Evolutionary conservation across 257 asterid genomes (phyloP).

Genomic region (Linderniella brevidens): DNA sequence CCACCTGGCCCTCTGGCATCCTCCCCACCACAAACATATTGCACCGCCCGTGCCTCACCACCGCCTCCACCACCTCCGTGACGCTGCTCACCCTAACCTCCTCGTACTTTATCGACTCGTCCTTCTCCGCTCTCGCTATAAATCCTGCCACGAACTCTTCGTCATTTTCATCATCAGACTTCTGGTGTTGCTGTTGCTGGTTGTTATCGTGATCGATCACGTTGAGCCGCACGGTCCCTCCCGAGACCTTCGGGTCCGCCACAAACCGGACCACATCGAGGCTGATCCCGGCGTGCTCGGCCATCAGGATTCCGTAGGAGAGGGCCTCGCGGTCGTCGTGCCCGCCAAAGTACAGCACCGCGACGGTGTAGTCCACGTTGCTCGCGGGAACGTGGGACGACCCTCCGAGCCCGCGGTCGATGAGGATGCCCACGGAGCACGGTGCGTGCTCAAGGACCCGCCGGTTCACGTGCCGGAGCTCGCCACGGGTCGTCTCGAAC

Average conservation of each 20-base stretch:
- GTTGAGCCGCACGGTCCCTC: constrained; percentile 15
- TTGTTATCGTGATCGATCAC: constrained; percentile 9
- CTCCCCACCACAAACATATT: constrained; percentile 44
- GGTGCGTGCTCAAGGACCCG: constrained; percentile 56
- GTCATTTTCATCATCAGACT: constrained; percentile 13
- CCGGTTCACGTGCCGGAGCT: constrained; percentile 47
- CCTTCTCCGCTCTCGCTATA: constrained; percentile 15
- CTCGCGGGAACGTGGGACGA: constrained; percentile 39
- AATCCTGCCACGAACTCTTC: constrained; percentile 23
- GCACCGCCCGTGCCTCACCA: constrained; percentile 20
- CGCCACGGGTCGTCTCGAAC: constrained; percentile 56
- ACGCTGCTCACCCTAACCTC: constrained; percentile 22
- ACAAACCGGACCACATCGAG: constrained; percentile 25
- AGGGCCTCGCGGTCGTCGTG: constrained; percentile 57
- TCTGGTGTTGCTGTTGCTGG: too few species aligned
- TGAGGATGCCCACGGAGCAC: constrained; percentile 72
- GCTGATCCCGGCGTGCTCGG: constrained; percentile 46
- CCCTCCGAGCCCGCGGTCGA: constrained; percentile 31
- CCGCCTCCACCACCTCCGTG: constrained; percentile 15
- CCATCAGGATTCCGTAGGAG: constrained; percentile 51
- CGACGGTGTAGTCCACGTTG: constrained; percentile 29
- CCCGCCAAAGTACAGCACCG: constrained; percentile 46
- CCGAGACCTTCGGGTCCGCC: constrained; percentile 12
- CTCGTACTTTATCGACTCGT: constrained; percentile 28
- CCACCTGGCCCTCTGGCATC: constrained; percentile 5